phyloP scores from a whole-genome alignment of 2,329 filamentous ascomycete species.

The Didymosphaeria variabile region DNA sequence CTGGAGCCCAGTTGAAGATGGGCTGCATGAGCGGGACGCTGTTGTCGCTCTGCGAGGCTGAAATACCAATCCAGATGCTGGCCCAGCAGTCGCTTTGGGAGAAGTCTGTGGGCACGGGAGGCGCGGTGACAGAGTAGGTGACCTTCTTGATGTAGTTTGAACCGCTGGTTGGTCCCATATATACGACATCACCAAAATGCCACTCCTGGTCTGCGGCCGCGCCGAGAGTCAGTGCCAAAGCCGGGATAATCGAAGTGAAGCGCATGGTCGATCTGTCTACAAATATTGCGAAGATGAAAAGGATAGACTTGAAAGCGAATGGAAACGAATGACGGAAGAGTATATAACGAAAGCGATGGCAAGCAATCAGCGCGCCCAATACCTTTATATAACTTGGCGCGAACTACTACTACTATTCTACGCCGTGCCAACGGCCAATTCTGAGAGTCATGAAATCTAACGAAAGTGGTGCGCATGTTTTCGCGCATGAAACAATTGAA shows the following conservation, averaged over 20 bases:
- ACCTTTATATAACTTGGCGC: too few species aligned
- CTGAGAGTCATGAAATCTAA: background rate
- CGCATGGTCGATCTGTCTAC: background rate
- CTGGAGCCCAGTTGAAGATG: background rate
- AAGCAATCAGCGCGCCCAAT: too few species aligned
- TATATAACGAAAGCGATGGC: too few species aligned
- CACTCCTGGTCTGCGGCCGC: background rate
- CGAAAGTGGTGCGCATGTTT: background rate
- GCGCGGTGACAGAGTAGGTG: background rate
- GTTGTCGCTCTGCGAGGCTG: background rate
- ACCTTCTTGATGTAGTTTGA: constrained; percentile 3
- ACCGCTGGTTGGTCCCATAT: background rate
- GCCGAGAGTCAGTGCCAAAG: background rate
- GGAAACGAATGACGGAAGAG: too few species aligned
- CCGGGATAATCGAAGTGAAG: background rate
- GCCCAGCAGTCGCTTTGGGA: background rate
- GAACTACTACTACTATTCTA: too few species aligned
- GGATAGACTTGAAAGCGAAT: background rate
- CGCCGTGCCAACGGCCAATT: background rate
- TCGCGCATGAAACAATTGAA: background rate
- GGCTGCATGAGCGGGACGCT: constrained; percentile 1
- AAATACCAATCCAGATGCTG: constrained; percentile 3
- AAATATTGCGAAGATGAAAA: background rate
- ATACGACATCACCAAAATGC: background rate
- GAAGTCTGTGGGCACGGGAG: background rate